A percentile compares a stretch with the other conserved stretches of the same genome.
These are phyloP conservation scores for Aschersonia sp. DNA, from an alignment of 2,329 filamentous ascomycete genomes.

Conservation along the genomic window DNA sequence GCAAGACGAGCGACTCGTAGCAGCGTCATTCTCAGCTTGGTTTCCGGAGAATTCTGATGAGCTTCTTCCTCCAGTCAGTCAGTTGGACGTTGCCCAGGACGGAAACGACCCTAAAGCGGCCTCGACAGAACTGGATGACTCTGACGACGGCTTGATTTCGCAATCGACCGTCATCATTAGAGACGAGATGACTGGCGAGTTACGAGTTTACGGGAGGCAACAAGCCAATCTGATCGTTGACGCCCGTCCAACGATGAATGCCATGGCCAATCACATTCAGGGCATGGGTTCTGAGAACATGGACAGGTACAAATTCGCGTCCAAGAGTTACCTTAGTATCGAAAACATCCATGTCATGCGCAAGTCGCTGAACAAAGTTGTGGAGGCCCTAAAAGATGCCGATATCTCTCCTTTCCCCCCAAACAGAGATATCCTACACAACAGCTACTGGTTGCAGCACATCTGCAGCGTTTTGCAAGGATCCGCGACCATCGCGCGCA, in stretches of 20 bases:
- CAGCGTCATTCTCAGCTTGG: constrained; percentile 62
- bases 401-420: constrained; percentile 75
- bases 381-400: constrained; percentile 84
- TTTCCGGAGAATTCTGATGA: constrained; percentile 18
- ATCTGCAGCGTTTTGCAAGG: constrained; percentile 76
- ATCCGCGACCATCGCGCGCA: constrained; percentile 67
- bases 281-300: constrained; percentile 95
- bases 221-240: constrained; percentile 93
- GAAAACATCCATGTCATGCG: constrained; percentile 99
- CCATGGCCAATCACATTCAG: constrained; percentile 83
- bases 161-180: constrained; percentile 20
- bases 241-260: constrained; percentile 86
- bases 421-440: constrained; percentile 64
- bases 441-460: constrained; percentile 85
- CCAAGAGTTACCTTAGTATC: constrained; percentile 86
- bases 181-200: constrained; percentile 45
- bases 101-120: constrained; percentile 27
- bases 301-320: constrained; percentile 88
- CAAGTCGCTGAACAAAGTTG: constrained; percentile 71
- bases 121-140: constrained; percentile 45
- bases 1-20: constrained; percentile 87
- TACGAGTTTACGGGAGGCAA: constrained; percentile 75
- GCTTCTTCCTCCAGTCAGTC: constrained; percentile 26
- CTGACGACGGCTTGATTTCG: constrained; percentile 54
- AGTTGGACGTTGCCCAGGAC: constrained; percentile 28